These are phyloP conservation scores for Lentinula detonsa DNA, from an alignment of 768 basidiomycete species.

Conservation along the genomic window DNA sequence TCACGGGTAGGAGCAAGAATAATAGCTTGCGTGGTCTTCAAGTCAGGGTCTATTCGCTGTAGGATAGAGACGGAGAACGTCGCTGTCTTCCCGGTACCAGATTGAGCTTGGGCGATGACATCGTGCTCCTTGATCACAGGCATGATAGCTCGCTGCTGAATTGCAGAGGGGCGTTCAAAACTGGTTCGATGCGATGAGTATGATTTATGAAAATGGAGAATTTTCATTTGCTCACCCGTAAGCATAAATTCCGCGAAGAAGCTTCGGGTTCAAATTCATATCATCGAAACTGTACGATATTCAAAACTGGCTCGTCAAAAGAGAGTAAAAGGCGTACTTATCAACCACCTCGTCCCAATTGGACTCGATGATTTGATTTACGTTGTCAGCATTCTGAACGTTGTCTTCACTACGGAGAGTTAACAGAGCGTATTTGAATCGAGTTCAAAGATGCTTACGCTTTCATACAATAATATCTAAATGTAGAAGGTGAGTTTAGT, in stretches of 20 bases:
- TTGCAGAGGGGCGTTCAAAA: slow-evolving; percentile 78
- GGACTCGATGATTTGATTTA: slow-evolving; percentile 49
- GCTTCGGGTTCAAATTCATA: slow-evolving; percentile 76
- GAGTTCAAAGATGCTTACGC: not conserved
- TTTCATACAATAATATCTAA: slow-evolving; percentile 8
- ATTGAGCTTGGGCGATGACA: slow-evolving; percentile 80
- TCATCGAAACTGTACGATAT: slow-evolving; percentile 57
- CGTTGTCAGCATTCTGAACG: slow-evolving; percentile 48
- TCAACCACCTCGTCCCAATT: slow-evolving; percentile 76
- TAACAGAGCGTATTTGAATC: not conserved
- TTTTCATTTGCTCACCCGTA: slow-evolving; percentile 46
- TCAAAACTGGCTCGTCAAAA: not conserved
- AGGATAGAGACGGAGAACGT: slow-evolving; percentile 75
- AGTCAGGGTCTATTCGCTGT: slow-evolving; percentile 36
- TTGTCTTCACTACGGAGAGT: slow-evolving; percentile 56
- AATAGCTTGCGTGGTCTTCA: slow-evolving; percentile 69
- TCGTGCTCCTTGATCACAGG: slow-evolving; percentile 82
- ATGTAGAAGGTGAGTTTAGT: slow-evolving; percentile 9
- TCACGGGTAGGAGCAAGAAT: slow-evolving; percentile 81
- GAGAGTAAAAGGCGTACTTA: slow-evolving; percentile 41
- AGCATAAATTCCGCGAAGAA: slow-evolving; percentile 78
- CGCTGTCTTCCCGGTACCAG: slow-evolving; percentile 81
- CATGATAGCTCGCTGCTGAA: slow-evolving; percentile 77
- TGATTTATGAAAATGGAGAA: not conserved
- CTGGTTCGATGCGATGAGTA: slow-evolving; percentile 18